Evolutionary conservation across 192 early-diverging fungal species (phyloP), one percentile per base, ranked within the genome.

Genomic region (Umbelopsis ramanniana): DNA sequence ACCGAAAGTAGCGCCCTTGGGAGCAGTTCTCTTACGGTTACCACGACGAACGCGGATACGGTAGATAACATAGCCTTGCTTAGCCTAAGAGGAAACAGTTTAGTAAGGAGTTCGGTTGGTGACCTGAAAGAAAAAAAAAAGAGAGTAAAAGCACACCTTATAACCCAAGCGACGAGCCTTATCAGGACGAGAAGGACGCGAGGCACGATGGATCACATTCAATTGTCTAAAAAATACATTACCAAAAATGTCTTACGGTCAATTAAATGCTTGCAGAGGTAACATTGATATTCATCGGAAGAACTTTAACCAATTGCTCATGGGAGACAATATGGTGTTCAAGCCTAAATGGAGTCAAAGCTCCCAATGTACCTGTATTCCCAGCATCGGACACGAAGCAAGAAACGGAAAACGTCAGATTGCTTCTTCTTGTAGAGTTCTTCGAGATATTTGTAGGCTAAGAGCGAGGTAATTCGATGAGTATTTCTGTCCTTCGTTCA

Each of bases 371-470:
- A 93, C 90, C 94, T 89, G 94, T 90, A 96, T 87, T 97, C 95
- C 96, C 95, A 97, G 88, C 93, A 94, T 85, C 96, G 89, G 68
- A 98, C 92, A 81, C 97, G 94, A 82, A 95, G 90, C 77, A 98
- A 90, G 91, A 98, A 98, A 83, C 96, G 95, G 84, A 98, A 90
- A 72, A 98, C 96, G 86, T 99, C 97, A 75, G 95, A 96, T 86
- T 98, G 96, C 93, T 98, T 98, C 95, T 97, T 98, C 88, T 97
- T 97, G 85, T 93, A 89, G 73, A 98, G 91, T 89, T 97, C 95
- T 84, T 91, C 89, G 76, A 94, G 83, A 86, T 94, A 94, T 80
- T 93, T 93, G 86, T 94, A 94, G 72, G 92, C 92, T 63, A 17
- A 4, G 1, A 14, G 4, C 3, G 2, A 6, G 37, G 33, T 14